Base-by-base conservation (phyloP, 108 stramenopile genomes). In the Fragilariopsis cylindrus region DNA sequence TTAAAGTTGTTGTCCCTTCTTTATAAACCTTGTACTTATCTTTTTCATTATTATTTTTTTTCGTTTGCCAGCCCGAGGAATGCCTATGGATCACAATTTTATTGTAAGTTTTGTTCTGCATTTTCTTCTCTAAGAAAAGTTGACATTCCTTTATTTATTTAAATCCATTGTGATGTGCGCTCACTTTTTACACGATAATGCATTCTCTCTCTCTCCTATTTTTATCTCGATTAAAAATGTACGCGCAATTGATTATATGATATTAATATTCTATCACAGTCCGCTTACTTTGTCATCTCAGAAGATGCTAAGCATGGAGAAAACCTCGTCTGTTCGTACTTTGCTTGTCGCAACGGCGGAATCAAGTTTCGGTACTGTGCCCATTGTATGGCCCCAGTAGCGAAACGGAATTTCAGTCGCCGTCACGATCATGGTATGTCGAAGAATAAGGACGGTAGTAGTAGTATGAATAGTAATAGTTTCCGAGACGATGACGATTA, bases 11-110 rank as follows among this genome's bases (percentile, higher is more conserved):
- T 30, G 2, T 30, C 30, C 30, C 30, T 30, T 30, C 30, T 30
- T 30, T 30, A 30, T 30, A 30, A 30, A 30, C 30, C 2, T 30
- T 30, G 30, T 30, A 30, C 30, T 30, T 30, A 30, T 30, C 30
- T 30, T 30, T 30, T 30, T 30, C 30, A 0, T 30, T 30, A n/a
- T 30, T 30, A 1, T 30, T 30, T 30, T 30, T 30, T 30, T 30
- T 30, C 0, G 30, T 30, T 30, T 30, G 30, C 30, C 30, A 30
- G 90, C 93, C 52, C 73, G 93, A 9, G 90, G 93, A 21, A 88
- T 94, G 88, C 90, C 93, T 39, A 91, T 91, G 89, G 89, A 91
- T 52, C 93, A 94, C 76, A 92, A 91, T 58, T 94, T 94, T 76
- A 90, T 89, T 76, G 81, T 82, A 71, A 30, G 69, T 57, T n/a